A percentile compares a stretch with the other conserved stretches of the same genome.
phyloP scores from a whole-genome alignment of 192 early-diverging fungal genomes.

The Obelidium mucronatum region DNA sequence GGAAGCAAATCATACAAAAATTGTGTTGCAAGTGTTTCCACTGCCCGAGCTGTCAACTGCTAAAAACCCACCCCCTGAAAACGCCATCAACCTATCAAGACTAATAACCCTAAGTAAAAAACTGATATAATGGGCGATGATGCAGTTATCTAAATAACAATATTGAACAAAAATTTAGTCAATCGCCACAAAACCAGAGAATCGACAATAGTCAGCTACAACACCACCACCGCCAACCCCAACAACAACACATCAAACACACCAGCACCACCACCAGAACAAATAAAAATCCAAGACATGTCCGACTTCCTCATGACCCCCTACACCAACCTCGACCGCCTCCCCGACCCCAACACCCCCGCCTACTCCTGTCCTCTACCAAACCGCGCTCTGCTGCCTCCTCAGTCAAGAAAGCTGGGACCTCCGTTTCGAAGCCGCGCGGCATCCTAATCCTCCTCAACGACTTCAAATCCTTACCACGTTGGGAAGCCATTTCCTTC shows the following conservation, averaged over 20 bases:
- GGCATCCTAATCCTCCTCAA: conserved; percentile 45
- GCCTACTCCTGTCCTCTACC: conserved; percentile 36
- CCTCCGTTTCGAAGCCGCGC: conserved; percentile 53
- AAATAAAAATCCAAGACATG: conserved; percentile 21
- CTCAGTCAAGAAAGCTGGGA: conserved; percentile 35
- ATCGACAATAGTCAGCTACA: not conserved
- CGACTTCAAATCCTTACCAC: conserved; percentile 35
- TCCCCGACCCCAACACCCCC: conserved; percentile 21
- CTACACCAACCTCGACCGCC: conserved; percentile 19
- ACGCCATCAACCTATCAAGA: not conserved
- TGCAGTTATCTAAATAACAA: too few relatives aligned
- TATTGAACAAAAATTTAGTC: too few relatives aligned
- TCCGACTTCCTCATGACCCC: conserved; percentile 46
- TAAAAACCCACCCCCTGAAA: not conserved
- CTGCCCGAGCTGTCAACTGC: not conserved
- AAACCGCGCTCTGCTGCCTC: conserved; percentile 45
- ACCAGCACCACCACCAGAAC: too few relatives aligned
- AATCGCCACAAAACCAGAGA: conserved; percentile 25
- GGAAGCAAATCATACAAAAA: not conserved
- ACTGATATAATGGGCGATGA: too few relatives aligned
- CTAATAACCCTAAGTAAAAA: conserved; percentile 18
- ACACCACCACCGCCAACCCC: too few relatives aligned
- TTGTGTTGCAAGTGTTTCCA: not conserved
- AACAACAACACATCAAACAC: too few relatives aligned
- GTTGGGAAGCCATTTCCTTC: conserved; percentile 59